Conservation (phyloP, 164 flowering plant genomes). For the Akebia trifoliata region DNA sequence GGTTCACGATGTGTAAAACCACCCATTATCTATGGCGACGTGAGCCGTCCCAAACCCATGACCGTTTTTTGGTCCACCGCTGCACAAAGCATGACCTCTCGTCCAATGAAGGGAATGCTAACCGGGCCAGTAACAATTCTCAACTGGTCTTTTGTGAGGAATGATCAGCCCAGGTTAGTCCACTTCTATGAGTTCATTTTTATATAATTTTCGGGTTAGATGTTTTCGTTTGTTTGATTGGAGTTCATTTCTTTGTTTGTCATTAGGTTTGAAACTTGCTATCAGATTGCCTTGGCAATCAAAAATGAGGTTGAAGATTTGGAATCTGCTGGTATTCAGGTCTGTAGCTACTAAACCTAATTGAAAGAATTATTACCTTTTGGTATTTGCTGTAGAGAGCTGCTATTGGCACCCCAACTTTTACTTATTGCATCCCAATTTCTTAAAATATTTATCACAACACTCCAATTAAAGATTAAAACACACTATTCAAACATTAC, state of each 20-base stretch:
- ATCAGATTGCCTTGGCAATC: constrained; percentile 24
- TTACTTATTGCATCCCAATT: too few relatives aligned
- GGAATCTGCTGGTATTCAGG: constrained; percentile 21
- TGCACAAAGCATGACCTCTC: constrained; percentile 27
- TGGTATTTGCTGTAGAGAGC: too few relatives aligned
- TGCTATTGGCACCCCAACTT: too few relatives aligned
- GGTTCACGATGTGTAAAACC: constrained; percentile 37
- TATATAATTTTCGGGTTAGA: not conserved
- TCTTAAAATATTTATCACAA: too few relatives aligned
- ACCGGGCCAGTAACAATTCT: constrained; percentile 23
- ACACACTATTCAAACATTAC: too few relatives aligned
- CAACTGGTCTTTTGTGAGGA: constrained; percentile 29
- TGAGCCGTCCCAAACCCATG: constrained; percentile 27
- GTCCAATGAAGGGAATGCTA: constrained; percentile 29
- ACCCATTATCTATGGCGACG: constrained; percentile 33
- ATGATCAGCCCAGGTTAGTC: constrained; percentile 24
- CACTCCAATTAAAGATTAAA: too few relatives aligned
- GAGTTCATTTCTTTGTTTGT: not conserved
- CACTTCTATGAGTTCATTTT: not conserved
- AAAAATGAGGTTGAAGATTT: constrained; percentile 23
- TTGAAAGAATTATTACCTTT: too few relatives aligned
- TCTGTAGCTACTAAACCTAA: too few relatives aligned
- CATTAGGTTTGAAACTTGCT: constrained; percentile 20
- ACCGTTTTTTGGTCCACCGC: constrained; percentile 25
- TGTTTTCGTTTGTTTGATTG: not conserved